Conservation (phyloP, 2,329 filamentous ascomycete species). For the Cryphonectria naterciae region DNA sequence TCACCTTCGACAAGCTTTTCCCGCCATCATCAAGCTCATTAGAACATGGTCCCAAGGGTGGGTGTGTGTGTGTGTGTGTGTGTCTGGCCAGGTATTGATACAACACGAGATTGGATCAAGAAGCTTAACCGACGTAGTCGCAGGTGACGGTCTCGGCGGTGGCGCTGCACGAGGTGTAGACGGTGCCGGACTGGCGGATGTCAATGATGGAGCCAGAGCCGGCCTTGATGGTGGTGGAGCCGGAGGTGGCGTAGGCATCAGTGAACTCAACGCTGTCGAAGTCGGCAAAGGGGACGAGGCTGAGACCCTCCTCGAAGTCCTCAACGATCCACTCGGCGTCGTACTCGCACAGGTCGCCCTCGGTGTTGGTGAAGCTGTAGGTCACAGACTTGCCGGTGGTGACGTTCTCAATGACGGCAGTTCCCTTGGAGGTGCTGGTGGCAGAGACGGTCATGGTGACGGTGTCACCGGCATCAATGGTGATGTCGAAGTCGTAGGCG, state of each 20-base stretch:
- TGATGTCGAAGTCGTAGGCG: constrained; percentile 38
- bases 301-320: constrained; percentile 47
- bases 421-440: constrained; percentile 46
- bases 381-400: constrained; percentile 53
- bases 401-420: constrained; percentile 50
- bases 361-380: constrained; percentile 60
- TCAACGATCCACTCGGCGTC: constrained; percentile 68
- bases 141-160: constrained; percentile 30
- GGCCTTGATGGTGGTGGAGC: constrained; percentile 39
- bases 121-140: constrained; percentile 46
- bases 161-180: constrained; percentile 45
- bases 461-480: constrained; percentile 30
- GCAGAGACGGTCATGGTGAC: constrained; percentile 39
- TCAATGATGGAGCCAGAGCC: constrained; percentile 65
- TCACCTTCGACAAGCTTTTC: constrained; percentile 1
- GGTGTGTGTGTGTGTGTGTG: no score
- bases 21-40: constrained; percentile 8
- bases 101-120: neutral
- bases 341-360: constrained; percentile 57
- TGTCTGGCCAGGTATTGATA: neutral
- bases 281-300: constrained; percentile 49
- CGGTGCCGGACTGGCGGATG: constrained; percentile 67
- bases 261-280: constrained; percentile 52
- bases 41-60: neutral
- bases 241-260: constrained; percentile 39